Evolutionary conservation across 352 stramenopile species (phyloP), one percentile per base, ranked within the genome.

Genomic region (Phytophthora cactorum): DNA sequence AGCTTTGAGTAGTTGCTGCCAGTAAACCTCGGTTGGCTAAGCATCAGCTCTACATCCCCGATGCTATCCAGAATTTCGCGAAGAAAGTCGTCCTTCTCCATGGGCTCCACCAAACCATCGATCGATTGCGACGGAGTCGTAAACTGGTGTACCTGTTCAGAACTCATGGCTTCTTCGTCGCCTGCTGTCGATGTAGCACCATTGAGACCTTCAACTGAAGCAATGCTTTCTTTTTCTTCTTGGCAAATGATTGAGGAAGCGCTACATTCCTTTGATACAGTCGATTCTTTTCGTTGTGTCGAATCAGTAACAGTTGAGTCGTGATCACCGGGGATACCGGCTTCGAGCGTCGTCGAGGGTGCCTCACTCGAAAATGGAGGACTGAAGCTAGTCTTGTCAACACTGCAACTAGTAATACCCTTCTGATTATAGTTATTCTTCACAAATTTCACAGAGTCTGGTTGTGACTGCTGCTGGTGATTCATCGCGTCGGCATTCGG

Each of bases 41-140:
- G 68, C 25, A 91, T 34, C 3, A 87, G 31, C 47, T 91, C 83
- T 22, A 87, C 74, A 25, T 90, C 81, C 6, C 75, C 72, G 8
- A 91, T 90, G 56, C 76, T 89, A 39, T 60, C 76, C 8, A 91
- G 38, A 43, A 91, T 91, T 1, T 91, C 74, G 12, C 76, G 72
- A 22, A 91, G 60, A 63, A 91, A 91, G 0, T 80, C 70, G 22
- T 77, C 59, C 27, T 72, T 79, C 12, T 72, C 62, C 61, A 72
- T 62, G 5, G 66, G 66, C 9, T 74, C 49, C 1, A 29, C 32
- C 10, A 74, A 61, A 7, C 41, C 39, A 7, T 34, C 39, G 10
- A 11, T 17, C 2, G 52, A 36, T 43, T 46, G 52, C n/a, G 1
- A 11, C n/a, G 28, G 8, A 51, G 17, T 51, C 11, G n/a, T 38